Conservation (phyloP, 1,284 basidiomycete species). For the Coniophora puteana region DNA sequence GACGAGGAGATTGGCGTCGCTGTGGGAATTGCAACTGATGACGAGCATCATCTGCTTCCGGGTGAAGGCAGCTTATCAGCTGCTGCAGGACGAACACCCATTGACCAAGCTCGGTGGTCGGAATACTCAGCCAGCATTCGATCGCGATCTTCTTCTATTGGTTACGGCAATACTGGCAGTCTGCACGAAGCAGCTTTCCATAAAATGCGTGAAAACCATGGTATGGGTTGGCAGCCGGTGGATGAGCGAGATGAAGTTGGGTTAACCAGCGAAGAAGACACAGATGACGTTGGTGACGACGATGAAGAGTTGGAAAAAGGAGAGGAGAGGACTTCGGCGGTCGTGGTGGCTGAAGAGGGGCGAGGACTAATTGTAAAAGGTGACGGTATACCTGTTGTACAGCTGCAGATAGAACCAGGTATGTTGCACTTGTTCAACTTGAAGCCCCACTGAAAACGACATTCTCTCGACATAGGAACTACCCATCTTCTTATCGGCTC, state of each 20-base stretch:
- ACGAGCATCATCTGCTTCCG: constrained; percentile 55
- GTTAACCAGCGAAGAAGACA: constrained; percentile 68
- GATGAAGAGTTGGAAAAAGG: constrained; percentile 47
- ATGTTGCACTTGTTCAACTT: constrained; percentile 17
- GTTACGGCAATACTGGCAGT: constrained; percentile 40
- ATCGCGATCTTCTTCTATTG: constrained; percentile 66
- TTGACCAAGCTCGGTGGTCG: constrained; percentile 65
- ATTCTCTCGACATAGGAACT: constrained; percentile 51
- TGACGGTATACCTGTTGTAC: constrained; percentile 53
- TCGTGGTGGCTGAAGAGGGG: constrained; percentile 77
- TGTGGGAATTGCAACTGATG: constrained; percentile 59
- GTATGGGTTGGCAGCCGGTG: constrained; percentile 67
- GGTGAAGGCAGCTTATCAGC: constrained; percentile 46
- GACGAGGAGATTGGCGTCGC: constrained; percentile 52
- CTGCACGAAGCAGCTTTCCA: constrained; percentile 41
- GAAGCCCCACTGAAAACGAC: constrained; percentile 7
- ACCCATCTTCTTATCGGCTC: constrained; percentile 86
- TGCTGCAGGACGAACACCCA: constrained; percentile 38
- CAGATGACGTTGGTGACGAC: constrained; percentile 62
- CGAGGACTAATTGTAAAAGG: constrained; percentile 75
- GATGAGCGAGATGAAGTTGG: constrained; percentile 71
- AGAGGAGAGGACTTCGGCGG: constrained; percentile 70
- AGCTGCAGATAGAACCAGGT: constrained; percentile 70
- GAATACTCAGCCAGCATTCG: constrained; percentile 59
- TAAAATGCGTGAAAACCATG: constrained; percentile 59